A percentile compares a stretch with the other conserved stretches of the same genome.
phyloP scores from a whole-genome alignment of 768 basidiomycete genomes.

The Kwoniella mangroviensis region DNA sequence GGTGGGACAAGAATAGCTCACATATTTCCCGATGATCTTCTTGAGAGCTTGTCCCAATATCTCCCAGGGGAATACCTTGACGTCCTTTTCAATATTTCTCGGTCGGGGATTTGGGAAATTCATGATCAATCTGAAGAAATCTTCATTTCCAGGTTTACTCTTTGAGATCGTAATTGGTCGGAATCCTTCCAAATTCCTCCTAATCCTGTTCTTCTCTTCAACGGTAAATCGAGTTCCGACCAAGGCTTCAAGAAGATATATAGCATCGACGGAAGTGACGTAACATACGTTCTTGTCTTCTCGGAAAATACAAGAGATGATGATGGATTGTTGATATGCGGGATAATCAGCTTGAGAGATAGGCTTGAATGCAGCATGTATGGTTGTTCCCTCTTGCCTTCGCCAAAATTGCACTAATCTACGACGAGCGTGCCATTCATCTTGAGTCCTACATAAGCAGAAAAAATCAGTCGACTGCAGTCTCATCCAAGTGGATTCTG shows the following conservation, averaged over 20 bases:
- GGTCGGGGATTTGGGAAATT: constrained; percentile 92
- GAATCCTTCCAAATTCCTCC: constrained; percentile 91
- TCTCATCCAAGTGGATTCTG: neutral
- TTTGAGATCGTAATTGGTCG: constrained; percentile 89
- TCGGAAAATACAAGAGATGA: constrained; percentile 93
- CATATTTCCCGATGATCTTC: constrained; percentile 62
- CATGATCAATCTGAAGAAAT: constrained; percentile 97
- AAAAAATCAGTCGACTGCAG: constrained; percentile 1
- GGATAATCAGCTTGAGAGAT: constrained; percentile 74
- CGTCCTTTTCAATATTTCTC: constrained; percentile 94
- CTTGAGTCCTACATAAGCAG: constrained; percentile 58
- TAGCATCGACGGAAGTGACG: constrained; percentile 94
- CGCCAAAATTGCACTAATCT: constrained; percentile 86
- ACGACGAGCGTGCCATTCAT: constrained; percentile 72
- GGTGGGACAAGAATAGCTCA: constrained; percentile 37
- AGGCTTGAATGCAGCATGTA: constrained; percentile 78
- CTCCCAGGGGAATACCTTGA: constrained; percentile 65
- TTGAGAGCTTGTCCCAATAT: constrained; percentile 59
- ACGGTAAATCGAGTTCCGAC: constrained; percentile 78
- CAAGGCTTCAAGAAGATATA: constrained; percentile 84
- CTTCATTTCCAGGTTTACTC: constrained; percentile 74
- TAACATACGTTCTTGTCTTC: constrained; percentile 76
- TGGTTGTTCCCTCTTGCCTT: constrained; percentile 72
- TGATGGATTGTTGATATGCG: constrained; percentile 68
- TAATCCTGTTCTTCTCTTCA: constrained; percentile 95